Conservation (phyloP, 441 rosid species). For the Manihot esculenta region DNA sequence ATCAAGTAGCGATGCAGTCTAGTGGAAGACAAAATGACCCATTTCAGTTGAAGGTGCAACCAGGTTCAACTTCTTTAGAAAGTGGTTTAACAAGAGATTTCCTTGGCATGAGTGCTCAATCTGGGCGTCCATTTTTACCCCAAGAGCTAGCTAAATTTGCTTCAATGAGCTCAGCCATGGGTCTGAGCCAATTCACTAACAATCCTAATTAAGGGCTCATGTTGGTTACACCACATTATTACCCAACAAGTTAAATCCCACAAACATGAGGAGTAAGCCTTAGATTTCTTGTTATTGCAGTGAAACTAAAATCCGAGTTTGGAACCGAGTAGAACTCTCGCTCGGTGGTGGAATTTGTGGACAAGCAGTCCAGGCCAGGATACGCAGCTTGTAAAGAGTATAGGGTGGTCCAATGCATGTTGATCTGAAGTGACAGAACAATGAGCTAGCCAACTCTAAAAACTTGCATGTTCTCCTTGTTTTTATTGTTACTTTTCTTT, state of each 20-base stretch:
- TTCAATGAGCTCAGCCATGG: slow-evolving; percentile 51
- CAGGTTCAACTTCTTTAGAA: slow-evolving; percentile 36
- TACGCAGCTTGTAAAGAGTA: slow-evolving; percentile 24
- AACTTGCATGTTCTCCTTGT: slow-evolving; percentile 39
- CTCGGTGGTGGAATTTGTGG: slow-evolving; percentile 17
- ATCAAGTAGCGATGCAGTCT: slow-evolving; percentile 43
- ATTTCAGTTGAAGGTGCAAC: slow-evolving; percentile 30
- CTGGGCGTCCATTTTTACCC: slow-evolving; percentile 46
- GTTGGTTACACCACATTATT: background rate
- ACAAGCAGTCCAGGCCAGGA: background rate
- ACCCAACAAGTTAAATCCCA: background rate
- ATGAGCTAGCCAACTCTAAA: slow-evolving; percentile 29
- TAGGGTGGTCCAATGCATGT: slow-evolving; percentile 30
- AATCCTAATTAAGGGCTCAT: slow-evolving; percentile 18
- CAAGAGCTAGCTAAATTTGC: slow-evolving; percentile 78
- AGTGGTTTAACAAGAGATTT: slow-evolving; percentile 70
- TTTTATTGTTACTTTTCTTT: slow-evolving; percentile 13
- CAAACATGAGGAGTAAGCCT: slow-evolving; percentile 5
- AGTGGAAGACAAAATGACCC: slow-evolving; percentile 24
- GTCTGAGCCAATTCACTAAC: slow-evolving; percentile 37
- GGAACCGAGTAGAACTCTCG: slow-evolving; percentile 17
- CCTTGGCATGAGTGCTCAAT: slow-evolving; percentile 63
- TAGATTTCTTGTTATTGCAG: background rate
- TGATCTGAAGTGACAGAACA: slow-evolving; percentile 37
- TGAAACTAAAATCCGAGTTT: slow-evolving; percentile 5